These are phyloP conservation scores for Agaricales sp. DNA, from an alignment of 1,284 basidiomycete species.

Conservation along the genomic window DNA sequence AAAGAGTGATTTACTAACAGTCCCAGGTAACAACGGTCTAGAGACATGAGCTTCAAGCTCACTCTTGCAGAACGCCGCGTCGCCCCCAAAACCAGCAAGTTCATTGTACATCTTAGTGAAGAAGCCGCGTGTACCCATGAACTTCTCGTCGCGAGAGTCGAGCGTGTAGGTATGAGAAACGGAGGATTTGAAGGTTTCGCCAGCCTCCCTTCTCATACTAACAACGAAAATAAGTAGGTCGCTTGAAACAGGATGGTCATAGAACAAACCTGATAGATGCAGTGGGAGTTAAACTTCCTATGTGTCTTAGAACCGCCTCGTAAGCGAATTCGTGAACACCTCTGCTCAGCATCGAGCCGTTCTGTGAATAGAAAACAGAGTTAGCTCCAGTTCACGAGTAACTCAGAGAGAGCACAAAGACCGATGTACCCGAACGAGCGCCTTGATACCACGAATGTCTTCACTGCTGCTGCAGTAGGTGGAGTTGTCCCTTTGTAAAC, in stretches of 20 bases:
- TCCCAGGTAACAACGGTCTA: slow-evolving; percentile 33
- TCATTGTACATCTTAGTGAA: slow-evolving; percentile 63
- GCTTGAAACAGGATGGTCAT: not conserved
- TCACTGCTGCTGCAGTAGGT: slow-evolving; percentile 65
- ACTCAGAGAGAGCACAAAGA: slow-evolving; percentile 20
- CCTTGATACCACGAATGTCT: slow-evolving; percentile 53
- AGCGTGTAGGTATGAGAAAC: slow-evolving; percentile 69
- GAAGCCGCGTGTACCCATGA: slow-evolving; percentile 52
- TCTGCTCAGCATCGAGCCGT: slow-evolving; percentile 22
- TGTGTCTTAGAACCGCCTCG: slow-evolving; percentile 69
- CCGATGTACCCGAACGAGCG: slow-evolving; percentile 56
- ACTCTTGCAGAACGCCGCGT: slow-evolving; percentile 64
- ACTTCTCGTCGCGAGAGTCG: slow-evolving; percentile 76
- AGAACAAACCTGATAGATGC: slow-evolving; percentile 69
- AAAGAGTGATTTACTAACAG: slow-evolving; percentile 34
- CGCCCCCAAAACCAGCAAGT: slow-evolving; percentile 70
- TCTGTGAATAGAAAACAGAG: slow-evolving; percentile 29
- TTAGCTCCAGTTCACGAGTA: slow-evolving; percentile 11
- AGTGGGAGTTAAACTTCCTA: slow-evolving; percentile 57
- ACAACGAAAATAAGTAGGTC: slow-evolving; percentile 5
- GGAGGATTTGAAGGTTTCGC: slow-evolving; percentile 75
- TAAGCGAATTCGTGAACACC: slow-evolving; percentile 76
- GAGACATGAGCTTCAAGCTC: slow-evolving; percentile 62
- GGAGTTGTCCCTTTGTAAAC: slow-evolving; percentile 59
- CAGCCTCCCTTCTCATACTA: slow-evolving; percentile 78